A percentile compares a stretch with the other conserved stretches of the same genome.
These are phyloP conservation scores for Solanum ossicruentum DNA, from an alignment of 257 asterid genomes.

Conservation along the genomic window DNA sequence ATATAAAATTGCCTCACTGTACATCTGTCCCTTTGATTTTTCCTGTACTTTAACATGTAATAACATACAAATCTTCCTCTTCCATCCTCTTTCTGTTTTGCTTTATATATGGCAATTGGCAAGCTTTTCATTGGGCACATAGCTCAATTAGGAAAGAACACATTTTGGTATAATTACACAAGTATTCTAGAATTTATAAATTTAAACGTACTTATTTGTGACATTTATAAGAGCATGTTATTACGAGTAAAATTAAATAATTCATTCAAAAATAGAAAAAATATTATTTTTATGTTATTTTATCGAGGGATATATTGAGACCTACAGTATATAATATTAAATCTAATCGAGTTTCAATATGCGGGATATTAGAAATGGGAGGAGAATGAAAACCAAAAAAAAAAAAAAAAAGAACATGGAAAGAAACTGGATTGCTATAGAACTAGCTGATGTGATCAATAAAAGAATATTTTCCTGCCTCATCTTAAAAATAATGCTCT, in stretches of 20 bases:
- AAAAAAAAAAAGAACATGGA: background rate
- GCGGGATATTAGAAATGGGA: too few relatives aligned
- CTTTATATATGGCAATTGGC: background rate
- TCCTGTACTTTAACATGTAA: background rate
- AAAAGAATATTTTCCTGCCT: background rate
- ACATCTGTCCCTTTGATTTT: background rate
- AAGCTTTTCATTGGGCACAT: too few relatives aligned
- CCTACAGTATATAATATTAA: too few relatives aligned
- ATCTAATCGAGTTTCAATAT: too few relatives aligned
- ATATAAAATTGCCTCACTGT: background rate
- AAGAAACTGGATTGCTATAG: background rate
- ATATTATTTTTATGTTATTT: too few relatives aligned
- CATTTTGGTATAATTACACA: too few relatives aligned
- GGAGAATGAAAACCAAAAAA: background rate
- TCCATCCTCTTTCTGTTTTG: background rate
- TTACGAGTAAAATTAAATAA: background rate
- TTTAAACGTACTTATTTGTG: background rate
- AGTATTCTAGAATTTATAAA: background rate
- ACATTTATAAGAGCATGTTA: background rate
- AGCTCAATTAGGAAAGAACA: background rate
- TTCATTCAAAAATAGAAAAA: too few relatives aligned
- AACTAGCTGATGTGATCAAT: background rate
- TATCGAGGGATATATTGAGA: background rate
- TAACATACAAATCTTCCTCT: background rate
- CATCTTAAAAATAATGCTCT: background rate